Conservation (phyloP, 306 rosid genomes). For the Vigna trinervia region DNA sequence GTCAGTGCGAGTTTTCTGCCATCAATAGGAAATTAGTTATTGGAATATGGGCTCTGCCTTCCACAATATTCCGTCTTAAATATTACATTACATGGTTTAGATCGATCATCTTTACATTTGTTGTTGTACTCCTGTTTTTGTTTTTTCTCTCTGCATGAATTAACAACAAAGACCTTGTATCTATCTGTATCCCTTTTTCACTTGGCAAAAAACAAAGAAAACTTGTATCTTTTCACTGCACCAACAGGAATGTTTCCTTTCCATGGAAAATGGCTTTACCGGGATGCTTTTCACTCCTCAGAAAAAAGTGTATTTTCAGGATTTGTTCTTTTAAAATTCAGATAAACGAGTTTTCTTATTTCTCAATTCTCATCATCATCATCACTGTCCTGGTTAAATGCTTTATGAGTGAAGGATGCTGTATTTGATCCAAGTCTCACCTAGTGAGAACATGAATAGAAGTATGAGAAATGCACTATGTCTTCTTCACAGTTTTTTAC, state of each 20-base stretch:
- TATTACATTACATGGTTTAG: conserved; percentile 26
- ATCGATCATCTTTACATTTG: conserved; percentile 27
- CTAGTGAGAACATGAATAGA: too few relatives aligned
- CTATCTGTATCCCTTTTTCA: conserved; percentile 28
- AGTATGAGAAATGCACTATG: too few relatives aligned
- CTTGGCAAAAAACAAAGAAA: background rate
- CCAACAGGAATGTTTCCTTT: conserved; percentile 19
- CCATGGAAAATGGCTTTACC: conserved; percentile 54
- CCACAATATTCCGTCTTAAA: conserved; percentile 28
- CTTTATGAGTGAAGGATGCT: background rate
- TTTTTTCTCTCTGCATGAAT: conserved; percentile 32
- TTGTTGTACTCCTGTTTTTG: conserved; percentile 39
- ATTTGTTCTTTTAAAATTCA: background rate
- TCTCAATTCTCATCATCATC: conserved; percentile 13
- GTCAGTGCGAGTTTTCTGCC: conserved; percentile 40
- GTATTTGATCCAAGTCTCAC: too few relatives aligned
- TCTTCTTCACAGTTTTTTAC: too few relatives aligned
- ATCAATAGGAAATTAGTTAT: conserved; percentile 42
- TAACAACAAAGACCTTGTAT: conserved; percentile 26
- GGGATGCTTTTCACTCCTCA: conserved; percentile 37
- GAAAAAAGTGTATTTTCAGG: background rate
- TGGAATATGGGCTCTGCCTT: conserved; percentile 43
- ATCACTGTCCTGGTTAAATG: background rate
- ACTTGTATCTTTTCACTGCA: conserved; percentile 37
- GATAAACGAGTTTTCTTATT: background rate